Conservation (phyloP, 2,329 filamentous ascomycete species). For the Metarhizium sp. region DNA sequence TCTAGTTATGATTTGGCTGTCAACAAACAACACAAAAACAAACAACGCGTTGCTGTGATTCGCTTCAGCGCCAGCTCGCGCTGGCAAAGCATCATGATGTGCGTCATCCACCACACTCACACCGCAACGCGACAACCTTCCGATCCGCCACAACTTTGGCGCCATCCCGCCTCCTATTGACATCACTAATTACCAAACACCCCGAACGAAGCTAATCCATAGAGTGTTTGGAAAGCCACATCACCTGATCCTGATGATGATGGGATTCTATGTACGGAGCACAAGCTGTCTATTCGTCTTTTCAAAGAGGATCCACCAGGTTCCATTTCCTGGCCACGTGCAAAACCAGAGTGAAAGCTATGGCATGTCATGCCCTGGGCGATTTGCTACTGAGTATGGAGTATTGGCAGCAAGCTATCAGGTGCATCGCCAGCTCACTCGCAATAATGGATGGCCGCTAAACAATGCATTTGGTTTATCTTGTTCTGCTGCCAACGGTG, state of each 20-base stretch:
- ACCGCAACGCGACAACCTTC: background rate
- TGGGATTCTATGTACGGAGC: background rate
- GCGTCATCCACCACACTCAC: background rate
- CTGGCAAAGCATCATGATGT: background rate
- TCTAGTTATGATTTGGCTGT: background rate
- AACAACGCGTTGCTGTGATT: background rate
- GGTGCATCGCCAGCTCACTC: background rate
- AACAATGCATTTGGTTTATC: background rate
- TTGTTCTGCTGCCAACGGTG: background rate
- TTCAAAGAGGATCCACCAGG: background rate
- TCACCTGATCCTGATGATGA: background rate
- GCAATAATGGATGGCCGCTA: background rate
- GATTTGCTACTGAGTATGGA: background rate
- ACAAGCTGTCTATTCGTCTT: background rate
- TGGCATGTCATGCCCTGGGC: background rate
- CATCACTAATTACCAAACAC: background rate
- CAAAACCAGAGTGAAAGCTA: background rate
- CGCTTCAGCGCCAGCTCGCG: background rate
- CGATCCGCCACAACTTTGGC: background rate
- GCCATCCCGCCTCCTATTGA: slow-evolving; percentile 1
- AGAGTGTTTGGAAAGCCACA: background rate
- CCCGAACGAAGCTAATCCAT: background rate
- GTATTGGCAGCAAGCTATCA: background rate
- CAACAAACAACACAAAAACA: background rate
- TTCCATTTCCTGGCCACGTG: background rate